Conservation (phyloP, 2,329 filamentous ascomycete species). For the Coniosporium tulheliwenetii region DNA sequence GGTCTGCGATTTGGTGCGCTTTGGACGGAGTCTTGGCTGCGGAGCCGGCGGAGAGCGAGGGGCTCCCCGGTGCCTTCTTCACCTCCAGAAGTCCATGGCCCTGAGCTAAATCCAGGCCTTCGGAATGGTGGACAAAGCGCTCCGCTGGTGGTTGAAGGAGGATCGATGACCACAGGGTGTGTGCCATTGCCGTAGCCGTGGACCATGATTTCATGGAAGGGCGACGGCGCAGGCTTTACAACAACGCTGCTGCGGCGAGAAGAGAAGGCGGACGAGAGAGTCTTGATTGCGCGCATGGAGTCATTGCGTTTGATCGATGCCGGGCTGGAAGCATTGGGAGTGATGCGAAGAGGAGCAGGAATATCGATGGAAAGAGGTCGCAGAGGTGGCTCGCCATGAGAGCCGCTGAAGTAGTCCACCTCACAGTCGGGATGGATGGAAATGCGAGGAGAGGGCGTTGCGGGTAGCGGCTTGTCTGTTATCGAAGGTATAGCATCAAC, state of each 20-base stretch:
- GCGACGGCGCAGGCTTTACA: conserved; percentile 9
- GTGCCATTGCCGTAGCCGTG: conserved; percentile 21
- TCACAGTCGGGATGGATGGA: conserved; percentile 30
- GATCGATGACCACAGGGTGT: too few species aligned
- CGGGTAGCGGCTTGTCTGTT: conserved; percentile 1
- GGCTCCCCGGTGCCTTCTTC: too few species aligned
- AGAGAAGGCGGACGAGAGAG: conserved; percentile 8
- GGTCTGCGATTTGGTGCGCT: too few species aligned
- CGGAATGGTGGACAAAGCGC: too few species aligned
- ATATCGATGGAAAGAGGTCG: conserved; percentile 7
- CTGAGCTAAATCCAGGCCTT: too few species aligned
- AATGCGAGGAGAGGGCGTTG: too few species aligned
- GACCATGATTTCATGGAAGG: conserved; percentile 21
- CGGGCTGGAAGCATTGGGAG: conserved; percentile 11
- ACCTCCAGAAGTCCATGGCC: too few species aligned
- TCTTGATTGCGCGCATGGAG: conserved; percentile 7
- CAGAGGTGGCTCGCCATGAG: conserved; percentile 5
- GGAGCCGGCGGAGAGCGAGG: too few species aligned
- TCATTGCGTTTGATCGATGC: conserved; percentile 7
- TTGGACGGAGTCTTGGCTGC: too few species aligned
- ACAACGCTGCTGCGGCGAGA: conserved; percentile 14
- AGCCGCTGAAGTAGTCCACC: conserved; percentile 19
- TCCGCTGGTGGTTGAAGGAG: too few species aligned
- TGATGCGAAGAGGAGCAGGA: conserved; percentile 11
- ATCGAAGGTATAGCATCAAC: not conserved